Percentiles rank a stretch among this genome's conserved stretches.
phyloP scores from a whole-genome alignment of 2,329 filamentous ascomycete species.

The Thielaviopsis euricoi region DNA sequence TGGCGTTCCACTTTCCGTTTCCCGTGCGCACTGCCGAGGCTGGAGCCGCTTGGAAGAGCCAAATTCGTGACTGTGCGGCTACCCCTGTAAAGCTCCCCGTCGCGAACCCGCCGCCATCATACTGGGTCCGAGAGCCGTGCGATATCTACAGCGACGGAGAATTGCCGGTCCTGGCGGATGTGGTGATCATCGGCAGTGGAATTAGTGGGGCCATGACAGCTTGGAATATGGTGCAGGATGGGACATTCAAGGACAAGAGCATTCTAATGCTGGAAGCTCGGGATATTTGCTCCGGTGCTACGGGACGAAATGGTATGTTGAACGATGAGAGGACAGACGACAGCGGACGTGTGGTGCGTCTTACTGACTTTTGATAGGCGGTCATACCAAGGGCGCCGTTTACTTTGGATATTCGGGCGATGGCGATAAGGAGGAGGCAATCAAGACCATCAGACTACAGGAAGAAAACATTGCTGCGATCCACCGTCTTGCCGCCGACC shows the following conservation, averaged over 20 bases:
- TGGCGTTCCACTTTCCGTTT: constrained; percentile 9
- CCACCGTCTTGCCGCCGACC: constrained; percentile 8
- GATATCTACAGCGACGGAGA: constrained; percentile 12
- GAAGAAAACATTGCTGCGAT: constrained; percentile 10
- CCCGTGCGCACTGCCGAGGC: constrained; percentile 3
- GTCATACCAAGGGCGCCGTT: constrained; percentile 9
- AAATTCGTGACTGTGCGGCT: neutral
- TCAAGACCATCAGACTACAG: constrained; percentile 12
- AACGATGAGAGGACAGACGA: neutral
- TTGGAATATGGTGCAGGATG: constrained; percentile 14
- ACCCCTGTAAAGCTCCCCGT: constrained; percentile 1
- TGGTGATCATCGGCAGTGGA: constrained; percentile 38
- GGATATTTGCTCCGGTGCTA: constrained; percentile 20
- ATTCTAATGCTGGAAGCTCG: constrained; percentile 22
- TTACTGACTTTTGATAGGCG: constrained; percentile 6
- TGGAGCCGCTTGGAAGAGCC: neutral
- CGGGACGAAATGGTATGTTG: constrained; percentile 20
- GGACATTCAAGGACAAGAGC: neutral
- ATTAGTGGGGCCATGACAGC: constrained; percentile 31
- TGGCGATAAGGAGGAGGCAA: constrained; percentile 4
- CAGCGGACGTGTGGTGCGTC: neutral
- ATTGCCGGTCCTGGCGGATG: constrained; percentile 25
- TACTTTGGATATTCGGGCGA: constrained; percentile 6
- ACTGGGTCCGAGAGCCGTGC: constrained; percentile 16
- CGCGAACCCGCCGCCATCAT: constrained; percentile 2